phyloP scores from a whole-genome alignment of 768 basidiomycete genomes.

The Lentinula guzmanii region DNA sequence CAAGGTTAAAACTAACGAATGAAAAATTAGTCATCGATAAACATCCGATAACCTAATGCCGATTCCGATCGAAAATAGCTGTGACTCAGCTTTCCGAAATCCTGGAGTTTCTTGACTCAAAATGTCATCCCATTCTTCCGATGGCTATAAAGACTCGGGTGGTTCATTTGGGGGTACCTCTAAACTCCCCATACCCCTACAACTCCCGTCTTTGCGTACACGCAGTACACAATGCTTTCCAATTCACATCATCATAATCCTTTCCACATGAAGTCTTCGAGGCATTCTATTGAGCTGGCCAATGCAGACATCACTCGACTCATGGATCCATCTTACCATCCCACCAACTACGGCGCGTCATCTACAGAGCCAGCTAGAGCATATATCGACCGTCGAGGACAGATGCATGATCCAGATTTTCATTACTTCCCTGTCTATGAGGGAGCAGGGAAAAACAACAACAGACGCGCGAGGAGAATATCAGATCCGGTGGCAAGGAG shows the following conservation, averaged over 20 bases:
- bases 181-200: background rate
- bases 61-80: background rate
- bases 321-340: background rate
- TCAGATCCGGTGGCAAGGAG: background rate
- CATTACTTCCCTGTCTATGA: background rate
- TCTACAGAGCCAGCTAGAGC: background rate
- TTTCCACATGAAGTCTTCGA: background rate
- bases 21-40: background rate
- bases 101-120: background rate
- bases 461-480: background rate
- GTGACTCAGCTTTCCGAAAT: background rate
- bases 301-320: constrained; percentile 1
- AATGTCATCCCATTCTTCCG: background rate
- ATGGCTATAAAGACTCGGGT: background rate
- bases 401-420: constrained; percentile 4
- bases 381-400: background rate
- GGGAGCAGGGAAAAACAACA: background rate
- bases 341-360: background rate
- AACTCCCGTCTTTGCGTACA: no score
- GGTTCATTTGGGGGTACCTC: background rate
- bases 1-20: background rate
- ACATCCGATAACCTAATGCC: background rate
- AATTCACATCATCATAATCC: background rate
- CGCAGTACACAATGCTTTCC: background rate
- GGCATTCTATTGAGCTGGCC: background rate